Conservation (phyloP, 2,329 filamentous ascomycete genomes). For the Raffaelea ambrosiae region DNA sequence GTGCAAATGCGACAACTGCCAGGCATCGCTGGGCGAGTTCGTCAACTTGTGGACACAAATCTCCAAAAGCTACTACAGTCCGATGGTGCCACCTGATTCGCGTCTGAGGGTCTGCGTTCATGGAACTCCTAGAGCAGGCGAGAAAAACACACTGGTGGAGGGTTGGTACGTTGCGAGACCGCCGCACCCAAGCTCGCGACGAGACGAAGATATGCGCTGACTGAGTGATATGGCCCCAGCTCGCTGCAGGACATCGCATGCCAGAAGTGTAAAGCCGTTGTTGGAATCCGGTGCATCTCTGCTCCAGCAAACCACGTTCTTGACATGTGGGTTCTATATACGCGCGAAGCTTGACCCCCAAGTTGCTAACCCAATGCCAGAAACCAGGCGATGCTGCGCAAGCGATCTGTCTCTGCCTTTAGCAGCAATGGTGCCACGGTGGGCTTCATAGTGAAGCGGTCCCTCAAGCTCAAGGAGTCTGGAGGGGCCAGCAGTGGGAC, state of each 20-base stretch:
- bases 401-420: conserved; percentile 19
- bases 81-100: conserved; percentile 18
- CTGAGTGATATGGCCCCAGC: conserved; percentile 15
- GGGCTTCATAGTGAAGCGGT: conserved; percentile 23
- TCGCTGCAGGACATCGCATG: conserved; percentile 28
- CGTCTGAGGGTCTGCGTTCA: conserved; percentile 15
- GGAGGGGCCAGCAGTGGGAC: neutral
- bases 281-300: conserved; percentile 27
- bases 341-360: neutral
- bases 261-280: conserved; percentile 17
- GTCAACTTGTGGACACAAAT: conserved; percentile 31
- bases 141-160: conserved; percentile 25
- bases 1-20: conserved; percentile 26
- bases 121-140: conserved; percentile 20
- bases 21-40: conserved; percentile 21
- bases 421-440: conserved; percentile 8
- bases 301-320: conserved; percentile 28
- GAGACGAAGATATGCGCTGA: neutral
- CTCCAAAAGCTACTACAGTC: conserved; percentile 30
- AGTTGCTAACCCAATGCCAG: conserved; percentile 16
- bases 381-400: conserved; percentile 26
- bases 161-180: conserved; percentile 21
- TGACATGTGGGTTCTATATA: conserved; percentile 21
- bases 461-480: conserved; percentile 21
- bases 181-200: neutral